These are phyloP conservation scores for Escovopsis weberi DNA, from an alignment of 2,329 filamentous ascomycete species.

Conservation along the genomic window DNA sequence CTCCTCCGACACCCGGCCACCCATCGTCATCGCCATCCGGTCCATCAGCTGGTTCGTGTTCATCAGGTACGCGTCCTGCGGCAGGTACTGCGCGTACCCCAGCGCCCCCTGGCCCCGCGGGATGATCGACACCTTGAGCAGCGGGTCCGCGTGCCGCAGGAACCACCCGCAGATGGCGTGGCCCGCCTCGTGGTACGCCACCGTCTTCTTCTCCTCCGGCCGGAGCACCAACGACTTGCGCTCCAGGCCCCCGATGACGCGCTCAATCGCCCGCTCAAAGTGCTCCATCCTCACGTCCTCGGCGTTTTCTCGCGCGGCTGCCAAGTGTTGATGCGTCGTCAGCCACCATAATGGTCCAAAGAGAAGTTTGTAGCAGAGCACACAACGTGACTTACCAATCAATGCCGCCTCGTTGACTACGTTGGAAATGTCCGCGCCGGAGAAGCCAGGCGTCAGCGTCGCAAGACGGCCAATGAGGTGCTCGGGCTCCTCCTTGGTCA, in stretches of 20 bases:
- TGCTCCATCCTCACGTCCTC: constrained; percentile 73
- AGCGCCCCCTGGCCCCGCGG: constrained; percentile 86
- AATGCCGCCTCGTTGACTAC: constrained; percentile 95
- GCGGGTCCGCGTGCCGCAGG: constrained; percentile 87
- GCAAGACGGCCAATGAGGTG: constrained; percentile 78
- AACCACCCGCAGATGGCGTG: constrained; percentile 99
- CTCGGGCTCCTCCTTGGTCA: constrained; percentile 80
- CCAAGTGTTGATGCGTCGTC: not conserved
- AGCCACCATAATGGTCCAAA: not conserved
- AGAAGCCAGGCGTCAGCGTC: constrained; percentile 89
- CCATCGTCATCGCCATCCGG: constrained; percentile 98
- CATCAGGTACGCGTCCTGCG: constrained; percentile 89
- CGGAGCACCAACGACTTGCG: constrained; percentile 92
- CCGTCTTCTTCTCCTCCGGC: constrained; percentile 86
- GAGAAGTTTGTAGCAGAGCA: too few relatives aligned
- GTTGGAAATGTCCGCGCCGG: constrained; percentile 95
- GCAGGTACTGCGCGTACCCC: constrained; percentile 96
- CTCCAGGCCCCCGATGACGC: constrained; percentile 89
- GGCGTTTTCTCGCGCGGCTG: constrained; percentile 73
- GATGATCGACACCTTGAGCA: constrained; percentile 97
- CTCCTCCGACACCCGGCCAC: constrained; percentile 88
- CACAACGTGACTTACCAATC: constrained; percentile 47
- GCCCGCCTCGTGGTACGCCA: constrained; percentile 95
- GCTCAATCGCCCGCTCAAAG: constrained; percentile 95
- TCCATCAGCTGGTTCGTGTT: constrained; percentile 94